phyloP scores from a whole-genome alignment of 1,284 basidiomycete genomes.

The Trametes pubescens region DNA sequence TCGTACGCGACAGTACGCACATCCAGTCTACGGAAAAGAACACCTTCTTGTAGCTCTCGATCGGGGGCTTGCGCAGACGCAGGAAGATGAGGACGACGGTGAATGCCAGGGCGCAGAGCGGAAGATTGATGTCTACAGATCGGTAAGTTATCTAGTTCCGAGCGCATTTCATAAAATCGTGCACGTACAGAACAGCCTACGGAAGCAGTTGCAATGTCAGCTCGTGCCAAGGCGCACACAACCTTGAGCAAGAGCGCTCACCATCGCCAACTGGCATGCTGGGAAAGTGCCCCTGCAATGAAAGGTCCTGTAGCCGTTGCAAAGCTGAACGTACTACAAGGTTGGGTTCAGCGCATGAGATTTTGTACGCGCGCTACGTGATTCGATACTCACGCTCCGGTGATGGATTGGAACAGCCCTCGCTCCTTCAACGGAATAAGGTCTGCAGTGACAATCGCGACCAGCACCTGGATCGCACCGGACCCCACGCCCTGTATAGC shows the following conservation, averaged over 20 bases:
- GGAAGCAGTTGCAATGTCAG: not conserved
- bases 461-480: slow-evolving; percentile 49
- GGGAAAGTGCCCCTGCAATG: slow-evolving; percentile 47
- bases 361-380: not conserved
- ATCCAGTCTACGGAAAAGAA: slow-evolving; percentile 43
- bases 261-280: slow-evolving; percentile 44
- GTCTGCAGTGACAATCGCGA: slow-evolving; percentile 52
- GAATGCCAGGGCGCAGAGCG: slow-evolving; percentile 46
- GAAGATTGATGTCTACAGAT: slow-evolving; percentile 47
- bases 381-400: slow-evolving; percentile 30
- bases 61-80: slow-evolving; percentile 45
- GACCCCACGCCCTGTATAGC: slow-evolving; percentile 56
- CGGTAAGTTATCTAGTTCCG: not conserved
- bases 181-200: slow-evolving; percentile 17
- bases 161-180: no score
- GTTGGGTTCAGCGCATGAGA: not conserved
- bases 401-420: slow-evolving; percentile 43
- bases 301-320: slow-evolving; percentile 44
- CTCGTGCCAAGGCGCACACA: not conserved
- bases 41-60: slow-evolving; percentile 39
- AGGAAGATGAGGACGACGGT: slow-evolving; percentile 47
- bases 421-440: slow-evolving; percentile 51
- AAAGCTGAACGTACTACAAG: slow-evolving; percentile 37
- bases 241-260: slow-evolving; percentile 23
- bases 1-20: slow-evolving; percentile 30